Conservation (phyloP, 2,329 filamentous ascomycete genomes). For the Monilinia fructigena region DNA sequence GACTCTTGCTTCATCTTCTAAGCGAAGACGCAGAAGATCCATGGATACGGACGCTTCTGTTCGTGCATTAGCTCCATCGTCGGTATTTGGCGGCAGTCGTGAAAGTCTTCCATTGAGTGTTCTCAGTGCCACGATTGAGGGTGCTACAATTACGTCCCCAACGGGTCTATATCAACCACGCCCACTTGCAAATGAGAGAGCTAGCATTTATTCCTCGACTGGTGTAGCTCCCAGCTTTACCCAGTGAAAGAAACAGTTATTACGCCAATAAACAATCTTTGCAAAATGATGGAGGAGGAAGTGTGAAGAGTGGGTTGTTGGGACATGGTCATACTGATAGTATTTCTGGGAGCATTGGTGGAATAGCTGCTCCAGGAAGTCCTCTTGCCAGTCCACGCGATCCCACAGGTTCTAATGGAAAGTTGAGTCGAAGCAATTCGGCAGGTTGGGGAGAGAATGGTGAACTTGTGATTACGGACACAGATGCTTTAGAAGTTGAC, state of each 20-base stretch:
- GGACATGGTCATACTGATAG: slow-evolving; percentile 82
- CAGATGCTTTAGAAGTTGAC: neutral
- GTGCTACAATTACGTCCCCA: slow-evolving; percentile 51
- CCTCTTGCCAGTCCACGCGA: slow-evolving; percentile 60
- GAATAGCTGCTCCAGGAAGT: slow-evolving; percentile 51
- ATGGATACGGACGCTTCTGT: slow-evolving; percentile 86
- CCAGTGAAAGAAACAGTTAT: slow-evolving; percentile 77
- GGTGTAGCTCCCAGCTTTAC: slow-evolving; percentile 64
- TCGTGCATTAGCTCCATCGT: slow-evolving; percentile 78
- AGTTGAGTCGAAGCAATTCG: slow-evolving; percentile 38
- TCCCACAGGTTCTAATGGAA: slow-evolving; percentile 30
- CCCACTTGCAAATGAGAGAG: slow-evolving; percentile 56
- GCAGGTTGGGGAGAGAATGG: slow-evolving; percentile 30
- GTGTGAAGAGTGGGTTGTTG: slow-evolving; percentile 72
- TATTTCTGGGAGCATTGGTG: slow-evolving; percentile 71
- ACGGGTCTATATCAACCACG: slow-evolving; percentile 48
- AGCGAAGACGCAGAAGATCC: slow-evolving; percentile 72
- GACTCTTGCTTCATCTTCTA: slow-evolving; percentile 79
- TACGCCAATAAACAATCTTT: slow-evolving; percentile 60
- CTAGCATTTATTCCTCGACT: slow-evolving; percentile 77
- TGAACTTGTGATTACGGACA: slow-evolving; percentile 5
- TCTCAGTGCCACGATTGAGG: slow-evolving; percentile 68
- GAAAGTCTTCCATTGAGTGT: slow-evolving; percentile 78
- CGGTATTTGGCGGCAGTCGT: slow-evolving; percentile 76
- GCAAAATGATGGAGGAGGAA: slow-evolving; percentile 67